These are phyloP conservation scores for Tylopilus rubrobrunneus DNA, from an alignment of 768 basidiomycete genomes.

Conservation along the genomic window DNA sequence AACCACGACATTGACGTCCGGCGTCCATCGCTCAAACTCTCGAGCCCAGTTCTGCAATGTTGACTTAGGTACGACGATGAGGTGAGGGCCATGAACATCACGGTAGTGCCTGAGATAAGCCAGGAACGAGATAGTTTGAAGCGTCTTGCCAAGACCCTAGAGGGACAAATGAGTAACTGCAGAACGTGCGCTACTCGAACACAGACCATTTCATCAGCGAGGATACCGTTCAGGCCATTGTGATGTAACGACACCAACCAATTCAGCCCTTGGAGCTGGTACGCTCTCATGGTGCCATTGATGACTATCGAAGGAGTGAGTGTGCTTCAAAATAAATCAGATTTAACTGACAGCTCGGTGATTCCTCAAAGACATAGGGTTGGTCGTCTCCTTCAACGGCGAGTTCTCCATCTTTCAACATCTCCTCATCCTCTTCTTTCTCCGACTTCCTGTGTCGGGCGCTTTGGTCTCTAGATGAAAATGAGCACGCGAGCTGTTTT, in stretches of 20 bases:
- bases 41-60: conserved; percentile 96
- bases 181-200: background rate
- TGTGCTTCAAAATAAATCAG: background rate
- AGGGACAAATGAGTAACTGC: background rate
- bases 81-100: conserved; percentile 75
- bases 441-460: conserved; percentile 92
- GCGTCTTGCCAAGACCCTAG: conserved; percentile 95
- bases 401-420: conserved; percentile 82
- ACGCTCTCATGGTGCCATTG: conserved; percentile 84
- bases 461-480: conserved; percentile 54
- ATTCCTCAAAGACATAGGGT: conserved; percentile 92
- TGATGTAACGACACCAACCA: conserved; percentile 98
- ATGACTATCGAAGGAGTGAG: conserved; percentile 55
- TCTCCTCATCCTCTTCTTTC: conserved; percentile 97
- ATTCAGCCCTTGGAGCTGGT: conserved; percentile 93
- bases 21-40: conserved; percentile 90
- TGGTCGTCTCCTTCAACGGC: conserved; percentile 82
- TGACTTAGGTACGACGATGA: conserved; percentile 97
- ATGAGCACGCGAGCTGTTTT: conserved; percentile 1
- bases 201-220: conserved; percentile 91
- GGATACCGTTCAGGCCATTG: conserved; percentile 94
- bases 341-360: conserved; percentile 69
- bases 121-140: conserved; percentile 97
- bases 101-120: conserved; percentile 88
- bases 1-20: conserved; percentile 77